phyloP scores from a whole-genome alignment of 2,329 filamentous ascomycete species.

The Trichoderma guizhouense region DNA sequence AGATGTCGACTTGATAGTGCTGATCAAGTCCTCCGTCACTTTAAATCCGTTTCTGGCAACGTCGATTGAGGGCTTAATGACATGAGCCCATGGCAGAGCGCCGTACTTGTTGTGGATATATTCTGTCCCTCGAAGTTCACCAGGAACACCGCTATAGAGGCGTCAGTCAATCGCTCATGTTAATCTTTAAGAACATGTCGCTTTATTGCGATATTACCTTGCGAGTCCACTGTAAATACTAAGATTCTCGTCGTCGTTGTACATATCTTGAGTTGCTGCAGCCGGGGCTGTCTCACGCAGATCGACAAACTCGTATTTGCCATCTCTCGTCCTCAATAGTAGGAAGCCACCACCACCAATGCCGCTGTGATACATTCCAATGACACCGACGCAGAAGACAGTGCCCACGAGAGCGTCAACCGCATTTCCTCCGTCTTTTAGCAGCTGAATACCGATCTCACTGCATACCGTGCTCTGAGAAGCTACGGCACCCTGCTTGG shows the following conservation, averaged over 20 bases:
- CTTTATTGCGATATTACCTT: slow-evolving; percentile 49
- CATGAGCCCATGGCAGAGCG: slow-evolving; percentile 58
- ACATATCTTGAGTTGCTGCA: slow-evolving; percentile 79
- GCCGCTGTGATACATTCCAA: slow-evolving; percentile 65
- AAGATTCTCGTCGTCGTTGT: slow-evolving; percentile 60
- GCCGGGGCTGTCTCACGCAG: slow-evolving; percentile 82
- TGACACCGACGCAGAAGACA: slow-evolving; percentile 60
- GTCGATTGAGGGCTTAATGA: slow-evolving; percentile 68
- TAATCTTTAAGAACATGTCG: slow-evolving; percentile 19
- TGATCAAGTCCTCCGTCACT: slow-evolving; percentile 67
- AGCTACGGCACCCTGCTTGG: slow-evolving; percentile 54
- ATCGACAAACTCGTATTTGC: slow-evolving; percentile 75
- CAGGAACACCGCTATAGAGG: slow-evolving; percentile 56
- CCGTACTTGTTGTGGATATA: slow-evolving; percentile 69
- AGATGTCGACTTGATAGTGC: slow-evolving; percentile 58
- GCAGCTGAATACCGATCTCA: slow-evolving; percentile 53
- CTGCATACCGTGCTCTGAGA: slow-evolving; percentile 60
- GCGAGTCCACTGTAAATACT: slow-evolving; percentile 70
- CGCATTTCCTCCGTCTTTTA: slow-evolving; percentile 61
- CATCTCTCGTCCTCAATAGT: slow-evolving; percentile 63
- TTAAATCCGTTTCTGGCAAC: slow-evolving; percentile 70
- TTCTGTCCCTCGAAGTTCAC: slow-evolving; percentile 70
- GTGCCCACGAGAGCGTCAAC: slow-evolving; percentile 65
- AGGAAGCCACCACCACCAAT: slow-evolving; percentile 79
- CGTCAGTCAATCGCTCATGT: slow-evolving; percentile 22